Conservation (phyloP, 2,329 filamentous ascomycete genomes). For the Botrytis byssoidea region DNA sequence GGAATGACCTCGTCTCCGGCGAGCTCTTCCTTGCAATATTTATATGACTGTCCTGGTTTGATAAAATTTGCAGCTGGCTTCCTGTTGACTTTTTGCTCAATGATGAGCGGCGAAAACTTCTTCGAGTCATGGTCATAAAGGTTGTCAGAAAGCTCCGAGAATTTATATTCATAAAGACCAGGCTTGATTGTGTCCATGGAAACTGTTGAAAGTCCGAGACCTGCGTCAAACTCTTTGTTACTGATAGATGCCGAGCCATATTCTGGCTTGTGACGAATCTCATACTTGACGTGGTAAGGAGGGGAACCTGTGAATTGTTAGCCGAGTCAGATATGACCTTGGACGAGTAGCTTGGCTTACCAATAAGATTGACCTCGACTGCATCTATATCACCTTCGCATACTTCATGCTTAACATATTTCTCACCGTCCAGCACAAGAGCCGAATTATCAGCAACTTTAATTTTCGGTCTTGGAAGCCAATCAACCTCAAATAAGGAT, state of each 20-base stretch:
- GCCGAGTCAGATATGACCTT: neutral
- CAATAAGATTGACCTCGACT: conserved; percentile 76
- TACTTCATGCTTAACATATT: conserved; percentile 73
- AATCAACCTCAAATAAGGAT: conserved; percentile 75
- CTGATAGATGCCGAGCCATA: conserved; percentile 64
- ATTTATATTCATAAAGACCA: conserved; percentile 82
- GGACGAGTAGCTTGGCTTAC: conserved; percentile 46
- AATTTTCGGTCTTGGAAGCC: conserved; percentile 78
- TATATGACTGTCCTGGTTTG: conserved; percentile 89
- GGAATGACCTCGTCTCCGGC: conserved; percentile 84
- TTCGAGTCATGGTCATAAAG: conserved; percentile 75
- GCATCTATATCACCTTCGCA: conserved; percentile 94
- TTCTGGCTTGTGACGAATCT: conserved; percentile 69
- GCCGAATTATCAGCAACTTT: conserved; percentile 64
- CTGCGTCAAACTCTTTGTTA: conserved; percentile 72
- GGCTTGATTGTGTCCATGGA: conserved; percentile 82
- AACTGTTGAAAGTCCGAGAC: conserved; percentile 72
- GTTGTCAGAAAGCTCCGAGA: conserved; percentile 77
- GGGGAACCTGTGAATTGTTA: conserved; percentile 58
- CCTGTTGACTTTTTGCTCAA: conserved; percentile 82
- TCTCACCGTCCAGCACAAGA: conserved; percentile 52
- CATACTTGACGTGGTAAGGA: conserved; percentile 81
- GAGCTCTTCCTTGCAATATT: conserved; percentile 86
- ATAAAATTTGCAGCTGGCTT: conserved; percentile 79
- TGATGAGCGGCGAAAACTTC: conserved; percentile 62